Evolutionary conservation across 1,139 yeast genomes (phyloP).

Genomic region (Geotrichum histeridarum): DNA sequence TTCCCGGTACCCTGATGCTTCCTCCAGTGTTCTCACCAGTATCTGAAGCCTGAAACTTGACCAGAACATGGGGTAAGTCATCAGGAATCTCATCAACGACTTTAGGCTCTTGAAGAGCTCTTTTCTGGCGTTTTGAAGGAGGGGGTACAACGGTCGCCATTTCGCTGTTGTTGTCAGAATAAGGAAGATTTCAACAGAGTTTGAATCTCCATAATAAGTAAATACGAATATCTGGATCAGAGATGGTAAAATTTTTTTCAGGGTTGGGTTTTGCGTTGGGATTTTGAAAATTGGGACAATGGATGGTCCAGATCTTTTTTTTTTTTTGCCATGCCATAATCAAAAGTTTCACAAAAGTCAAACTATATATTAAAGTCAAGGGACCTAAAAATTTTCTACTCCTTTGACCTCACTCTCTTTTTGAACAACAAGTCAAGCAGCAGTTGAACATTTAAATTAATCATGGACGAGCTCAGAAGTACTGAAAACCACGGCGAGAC

Average conservation of each 20-base stretch:
- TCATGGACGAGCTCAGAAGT: constrained; percentile 38
- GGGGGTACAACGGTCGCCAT: constrained; percentile 97
- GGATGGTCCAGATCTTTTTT: not conserved
- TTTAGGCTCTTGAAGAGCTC: constrained; percentile 74
- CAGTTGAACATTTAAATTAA: not conserved
- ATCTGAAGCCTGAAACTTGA: constrained; percentile 88
- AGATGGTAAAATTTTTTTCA: constrained; percentile 9
- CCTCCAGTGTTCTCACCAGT: constrained; percentile 88
- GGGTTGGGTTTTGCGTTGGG: constrained; percentile 14
- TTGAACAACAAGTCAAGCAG: no score
- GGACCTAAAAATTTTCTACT: not conserved
- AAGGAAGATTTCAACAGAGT: not conserved
- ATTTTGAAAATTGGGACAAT: constrained; percentile 7
- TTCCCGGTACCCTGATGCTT: constrained; percentile 86
- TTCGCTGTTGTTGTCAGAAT: not conserved
- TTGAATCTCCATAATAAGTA: not conserved
- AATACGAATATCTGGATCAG: not conserved
- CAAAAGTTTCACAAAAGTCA: no score
- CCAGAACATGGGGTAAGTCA: constrained; percentile 80
- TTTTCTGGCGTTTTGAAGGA: constrained; percentile 82
- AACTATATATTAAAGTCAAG: no score
- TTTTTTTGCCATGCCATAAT: no score
- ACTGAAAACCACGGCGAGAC: constrained; percentile 34
- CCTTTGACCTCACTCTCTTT: no score
- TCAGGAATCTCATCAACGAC: constrained; percentile 70